Conservation (phyloP, 1,284 basidiomycete genomes). For the Sanghuangporus sanghuang region DNA sequence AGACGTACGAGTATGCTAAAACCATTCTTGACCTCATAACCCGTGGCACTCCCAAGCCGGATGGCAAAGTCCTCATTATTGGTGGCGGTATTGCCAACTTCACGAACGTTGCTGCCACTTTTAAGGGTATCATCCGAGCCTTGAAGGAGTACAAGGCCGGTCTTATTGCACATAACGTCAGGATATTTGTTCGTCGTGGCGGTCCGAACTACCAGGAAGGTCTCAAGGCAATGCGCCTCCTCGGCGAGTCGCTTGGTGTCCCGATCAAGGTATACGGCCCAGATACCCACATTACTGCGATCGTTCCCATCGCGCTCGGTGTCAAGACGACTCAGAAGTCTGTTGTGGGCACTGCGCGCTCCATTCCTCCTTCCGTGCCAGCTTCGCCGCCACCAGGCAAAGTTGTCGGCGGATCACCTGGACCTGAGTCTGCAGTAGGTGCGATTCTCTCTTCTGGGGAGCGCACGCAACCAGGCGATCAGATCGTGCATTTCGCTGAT, state of each 20-base stretch:
- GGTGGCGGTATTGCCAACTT: constrained; percentile 99
- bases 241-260: constrained; percentile 96
- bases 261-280: constrained; percentile 97
- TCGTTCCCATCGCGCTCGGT: constrained; percentile 95
- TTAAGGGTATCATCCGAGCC: constrained; percentile 99
- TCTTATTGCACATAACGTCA: constrained; percentile 81
- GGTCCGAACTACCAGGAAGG: constrained; percentile 99
- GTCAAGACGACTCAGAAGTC: constrained; percentile 48
- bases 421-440: constrained; percentile 50
- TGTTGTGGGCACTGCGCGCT: constrained; percentile 26
- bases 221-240: constrained; percentile 96
- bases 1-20: constrained; percentile 99
- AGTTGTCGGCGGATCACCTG: constrained; percentile 28
- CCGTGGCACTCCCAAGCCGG: constrained; percentile 74
- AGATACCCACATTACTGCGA: constrained; percentile 98
- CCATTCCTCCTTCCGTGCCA: constrained; percentile 36
- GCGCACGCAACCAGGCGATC: constrained; percentile 81
- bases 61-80: constrained; percentile 98
- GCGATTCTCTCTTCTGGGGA: constrained; percentile 75
- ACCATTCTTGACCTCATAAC: constrained; percentile 98
- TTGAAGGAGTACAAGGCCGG: constrained; percentile 90
- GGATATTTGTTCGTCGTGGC: constrained; percentile 96
- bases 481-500: constrained; percentile 77
- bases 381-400: constrained; percentile 33
- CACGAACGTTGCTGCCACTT: constrained; percentile 98